Conservation (phyloP, 2,329 filamentous ascomycete genomes). For the Sporothrix curviconia region DNA sequence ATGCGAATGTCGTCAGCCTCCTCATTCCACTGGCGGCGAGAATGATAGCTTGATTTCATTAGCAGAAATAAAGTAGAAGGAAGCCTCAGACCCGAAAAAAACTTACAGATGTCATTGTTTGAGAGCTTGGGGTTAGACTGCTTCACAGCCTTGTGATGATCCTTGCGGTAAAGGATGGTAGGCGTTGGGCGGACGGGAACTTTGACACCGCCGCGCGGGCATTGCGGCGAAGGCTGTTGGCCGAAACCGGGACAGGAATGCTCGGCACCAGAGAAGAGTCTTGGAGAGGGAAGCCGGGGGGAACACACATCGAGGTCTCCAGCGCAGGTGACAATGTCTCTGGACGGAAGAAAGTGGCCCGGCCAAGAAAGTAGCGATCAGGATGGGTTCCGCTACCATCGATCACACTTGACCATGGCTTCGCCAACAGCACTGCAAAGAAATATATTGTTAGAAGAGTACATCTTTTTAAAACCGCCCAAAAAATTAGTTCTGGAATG, state of each 20-base stretch:
- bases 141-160: slow-evolving; percentile 32
- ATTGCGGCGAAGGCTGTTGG: neutral
- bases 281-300: slow-evolving; percentile 3
- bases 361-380: slow-evolving; percentile 17
- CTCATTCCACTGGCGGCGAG: slow-evolving; percentile 32
- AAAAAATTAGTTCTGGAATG: neutral
- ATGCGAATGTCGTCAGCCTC: slow-evolving; percentile 27
- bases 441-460: neutral
- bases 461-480: neutral
- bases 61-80: neutral
- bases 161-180: slow-evolving; percentile 38
- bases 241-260: neutral
- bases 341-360: slow-evolving; percentile 4
- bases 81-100: neutral
- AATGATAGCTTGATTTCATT: slow-evolving; percentile 29
- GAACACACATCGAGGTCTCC: slow-evolving; percentile 15
- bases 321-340: slow-evolving; percentile 9
- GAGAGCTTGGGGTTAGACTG: slow-evolving; percentile 29
- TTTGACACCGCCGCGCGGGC: slow-evolving; percentile 7
- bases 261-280: neutral
- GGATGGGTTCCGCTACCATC: slow-evolving; percentile 16
- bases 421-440: slow-evolving; percentile 8
- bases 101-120: slow-evolving; percentile 40
- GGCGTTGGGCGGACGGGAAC: slow-evolving; percentile 36
- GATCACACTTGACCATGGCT: slow-evolving; percentile 16